Evolutionary conservation across 768 basidiomycete genomes (phyloP), one percentile per base, ranked within the genome.

Genomic region (Cystobasidiopsis lactophilus): DNA sequence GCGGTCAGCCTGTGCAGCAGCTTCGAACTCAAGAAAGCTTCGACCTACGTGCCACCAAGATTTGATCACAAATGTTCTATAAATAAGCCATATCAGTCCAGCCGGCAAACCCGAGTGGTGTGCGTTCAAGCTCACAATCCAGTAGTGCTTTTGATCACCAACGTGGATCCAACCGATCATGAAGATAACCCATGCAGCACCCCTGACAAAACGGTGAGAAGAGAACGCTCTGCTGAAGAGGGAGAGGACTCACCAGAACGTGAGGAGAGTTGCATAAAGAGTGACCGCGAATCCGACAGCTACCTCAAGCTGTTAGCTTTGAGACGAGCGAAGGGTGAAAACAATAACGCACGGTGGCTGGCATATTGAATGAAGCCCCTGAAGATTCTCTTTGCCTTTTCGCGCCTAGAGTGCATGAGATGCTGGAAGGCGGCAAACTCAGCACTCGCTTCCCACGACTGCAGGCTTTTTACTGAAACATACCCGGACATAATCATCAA

Each of bases 401-500:
- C 55, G 26, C 52, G 55, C 27, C 38, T 51, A 30, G 27, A 51
- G 39, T 54, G 53, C 40, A 58, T 19, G 16, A 58, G 40, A 46
- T 58, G 57, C 10, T n/a, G n/a, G n/a, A n/a, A n/a, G n/a, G n/a
- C n/a, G n/a, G n/a, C n/a, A n/a, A n/a, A n/a, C n/a, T n/a, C n/a
- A n/a, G n/a, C n/a, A n/a, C n/a, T n/a, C n/a, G n/a, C n/a, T n/a
- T n/a, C n/a, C n/a, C n/a, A n/a, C n/a, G n/a, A n/a, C n/a, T n/a
- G n/a, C n/a, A n/a, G n/a, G n/a, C n/a, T n/a, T n/a, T n/a, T n/a
- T n/a, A n/a, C n/a, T n/a, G n/a, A n/a, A n/a, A n/a, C n/a, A n/a
- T n/a, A n/a, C n/a, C n/a, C 54, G 26, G 31, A 58, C 57, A 27
- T 58, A 55, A 41, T 58, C 57, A 44, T 58, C 57, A n/a, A 58